These are phyloP conservation scores for Sporothrix humicola DNA, from an alignment of 2,329 filamentous ascomycete species.

Conservation along the genomic window DNA sequence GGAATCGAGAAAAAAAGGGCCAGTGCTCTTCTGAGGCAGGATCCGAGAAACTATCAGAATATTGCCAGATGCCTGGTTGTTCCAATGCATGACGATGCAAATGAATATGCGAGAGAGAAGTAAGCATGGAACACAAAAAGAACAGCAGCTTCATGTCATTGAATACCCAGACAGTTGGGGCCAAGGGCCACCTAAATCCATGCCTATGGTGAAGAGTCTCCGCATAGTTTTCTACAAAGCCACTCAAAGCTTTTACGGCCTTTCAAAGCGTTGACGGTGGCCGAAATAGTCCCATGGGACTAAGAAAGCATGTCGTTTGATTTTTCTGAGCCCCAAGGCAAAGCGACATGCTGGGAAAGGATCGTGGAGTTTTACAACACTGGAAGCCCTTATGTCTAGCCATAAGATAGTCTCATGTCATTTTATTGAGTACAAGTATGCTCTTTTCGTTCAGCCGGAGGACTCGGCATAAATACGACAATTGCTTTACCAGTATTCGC, in stretches of 20 bases:
- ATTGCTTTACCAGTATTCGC: neutral
- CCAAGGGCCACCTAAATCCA: neutral
- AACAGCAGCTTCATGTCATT: neutral
- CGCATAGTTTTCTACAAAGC: no score
- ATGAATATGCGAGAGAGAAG: conserved; percentile 8
- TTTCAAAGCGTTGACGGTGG: no score
- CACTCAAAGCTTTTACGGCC: no score
- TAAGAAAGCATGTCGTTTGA: no score
- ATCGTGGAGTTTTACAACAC: no score
- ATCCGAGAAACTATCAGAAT: neutral
- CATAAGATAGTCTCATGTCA: neutral
- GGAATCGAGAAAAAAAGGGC: neutral
- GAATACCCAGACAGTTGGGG: neutral
- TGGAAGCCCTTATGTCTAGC: no score
- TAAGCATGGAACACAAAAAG: neutral
- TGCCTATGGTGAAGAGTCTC: no score
- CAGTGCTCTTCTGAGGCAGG: neutral
- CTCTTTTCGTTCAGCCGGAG: conserved; percentile 17
- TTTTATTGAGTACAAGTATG: neutral
- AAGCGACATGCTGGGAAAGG: no score
- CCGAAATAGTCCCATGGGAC: no score
- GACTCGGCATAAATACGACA: conserved; percentile 27
- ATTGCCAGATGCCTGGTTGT: conserved; percentile 21
- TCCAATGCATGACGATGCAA: conserved; percentile 27
- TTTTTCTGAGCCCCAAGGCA: neutral